Evolutionary conservation across 805 yeast species (phyloP).

Genomic region (Ogataea philodendri): DNA sequence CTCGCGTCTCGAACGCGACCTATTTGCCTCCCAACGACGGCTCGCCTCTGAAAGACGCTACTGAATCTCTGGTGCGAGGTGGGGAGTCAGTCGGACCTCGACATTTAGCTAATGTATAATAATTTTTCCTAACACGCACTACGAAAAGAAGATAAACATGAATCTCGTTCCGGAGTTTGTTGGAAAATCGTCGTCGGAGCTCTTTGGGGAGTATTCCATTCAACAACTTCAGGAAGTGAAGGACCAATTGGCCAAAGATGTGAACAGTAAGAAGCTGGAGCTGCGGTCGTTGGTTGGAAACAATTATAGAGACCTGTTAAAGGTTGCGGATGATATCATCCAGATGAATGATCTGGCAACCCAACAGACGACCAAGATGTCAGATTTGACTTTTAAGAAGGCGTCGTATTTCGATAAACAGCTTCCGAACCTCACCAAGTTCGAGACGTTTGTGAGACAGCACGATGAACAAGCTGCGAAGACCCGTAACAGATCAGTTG

Average conservation of each 20-base stretch:
- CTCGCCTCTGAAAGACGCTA: constrained; percentile 5
- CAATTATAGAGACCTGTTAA: constrained; percentile 36
- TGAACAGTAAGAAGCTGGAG: constrained; percentile 23
- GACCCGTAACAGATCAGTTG: constrained; percentile 15
- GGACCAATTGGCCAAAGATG: constrained; percentile 22
- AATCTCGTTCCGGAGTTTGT: constrained; percentile 12
- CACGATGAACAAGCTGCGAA: constrained; percentile 13
- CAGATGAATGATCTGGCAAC: constrained; percentile 32
- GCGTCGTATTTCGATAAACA: constrained; percentile 28
- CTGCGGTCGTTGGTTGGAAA: constrained; percentile 34
- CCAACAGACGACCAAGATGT: constrained; percentile 26
- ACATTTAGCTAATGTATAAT: constrained; percentile 5
- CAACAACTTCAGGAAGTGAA: constrained; percentile 29
- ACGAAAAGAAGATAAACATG: constrained; percentile 7
- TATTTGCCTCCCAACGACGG: constrained; percentile 22
- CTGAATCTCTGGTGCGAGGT: not conserved
- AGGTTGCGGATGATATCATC: constrained; percentile 38
- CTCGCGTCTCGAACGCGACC: constrained; percentile 19
- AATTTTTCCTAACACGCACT: constrained; percentile 15
- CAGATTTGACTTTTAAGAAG: constrained; percentile 30
- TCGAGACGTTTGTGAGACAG: constrained; percentile 13
- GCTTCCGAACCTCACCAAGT: constrained; percentile 23
- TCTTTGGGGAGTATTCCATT: constrained; percentile 31
- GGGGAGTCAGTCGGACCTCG: constrained; percentile 9
- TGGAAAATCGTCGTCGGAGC: constrained; percentile 23